A percentile compares a stretch with the other conserved stretches of the same genome.
Evolutionary conservation across 2,329 filamentous ascomycete genomes (phyloP).

Genomic region (Phialophora tarda): DNA sequence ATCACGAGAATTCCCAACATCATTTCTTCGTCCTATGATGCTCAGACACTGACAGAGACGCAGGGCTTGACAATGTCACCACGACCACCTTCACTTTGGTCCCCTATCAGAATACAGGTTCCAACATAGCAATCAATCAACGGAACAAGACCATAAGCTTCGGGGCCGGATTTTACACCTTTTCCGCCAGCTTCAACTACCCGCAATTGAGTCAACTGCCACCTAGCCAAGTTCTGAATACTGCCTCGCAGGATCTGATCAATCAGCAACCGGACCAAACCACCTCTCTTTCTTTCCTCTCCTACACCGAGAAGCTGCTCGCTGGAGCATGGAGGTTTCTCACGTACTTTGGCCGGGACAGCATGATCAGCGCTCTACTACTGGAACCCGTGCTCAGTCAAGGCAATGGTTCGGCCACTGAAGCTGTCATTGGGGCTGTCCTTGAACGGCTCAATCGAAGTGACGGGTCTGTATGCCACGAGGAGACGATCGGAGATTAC

Average conservation of each 20-base stretch:
- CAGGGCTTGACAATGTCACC: conserved; percentile 64
- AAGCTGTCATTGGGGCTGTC: conserved; percentile 66
- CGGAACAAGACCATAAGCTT: conserved; percentile 55
- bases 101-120: conserved; percentile 40
- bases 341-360: conserved; percentile 71
- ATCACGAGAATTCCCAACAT: neutral
- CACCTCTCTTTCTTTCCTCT: conserved; percentile 65
- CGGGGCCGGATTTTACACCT: conserved; percentile 60
- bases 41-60: neutral
- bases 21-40: neutral
- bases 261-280: conserved; percentile 54
- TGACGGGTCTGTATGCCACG: conserved; percentile 67
- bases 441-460: conserved; percentile 65
- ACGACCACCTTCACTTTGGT: conserved; percentile 60
- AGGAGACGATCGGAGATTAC: conserved; percentile 70
- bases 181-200: conserved; percentile 66
- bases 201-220: conserved; percentile 64
- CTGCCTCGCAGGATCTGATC: conserved; percentile 55
- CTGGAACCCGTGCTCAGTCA: conserved; percentile 64
- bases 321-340: conserved; percentile 70
- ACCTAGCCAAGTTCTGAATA: conserved; percentile 57
- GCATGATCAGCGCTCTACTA: conserved; percentile 65
- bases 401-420: conserved; percentile 61
- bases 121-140: conserved; percentile 47
- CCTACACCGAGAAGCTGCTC: conserved; percentile 66